Evolutionary conservation across 1,284 basidiomycete species (phyloP).

Genomic region (Cystobasidium pallidum): DNA sequence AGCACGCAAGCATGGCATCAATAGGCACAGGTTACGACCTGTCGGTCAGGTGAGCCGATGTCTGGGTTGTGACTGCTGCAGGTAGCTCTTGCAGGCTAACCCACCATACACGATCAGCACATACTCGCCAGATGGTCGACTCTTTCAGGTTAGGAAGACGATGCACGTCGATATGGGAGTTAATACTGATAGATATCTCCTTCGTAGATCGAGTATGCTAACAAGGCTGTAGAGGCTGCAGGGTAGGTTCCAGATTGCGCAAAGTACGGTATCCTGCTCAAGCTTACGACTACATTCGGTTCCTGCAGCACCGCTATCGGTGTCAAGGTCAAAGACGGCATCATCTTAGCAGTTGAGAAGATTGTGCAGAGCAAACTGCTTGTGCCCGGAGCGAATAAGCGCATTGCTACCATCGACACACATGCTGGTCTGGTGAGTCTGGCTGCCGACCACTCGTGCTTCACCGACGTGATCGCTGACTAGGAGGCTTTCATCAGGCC

Average conservation of each 20-base stretch:
- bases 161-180: background rate
- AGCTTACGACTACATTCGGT: constrained; percentile 29
- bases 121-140: constrained; percentile 45
- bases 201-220: constrained; percentile 89
- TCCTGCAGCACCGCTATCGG: constrained; percentile 45
- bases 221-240: constrained; percentile 97
- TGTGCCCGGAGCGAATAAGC: constrained; percentile 86
- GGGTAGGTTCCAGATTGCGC: constrained; percentile 59
- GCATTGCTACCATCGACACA: constrained; percentile 90
- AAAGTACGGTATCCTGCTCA: background rate
- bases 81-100: background rate
- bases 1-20: constrained; percentile 39
- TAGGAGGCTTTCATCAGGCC: constrained; percentile 62
- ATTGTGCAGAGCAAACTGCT: constrained; percentile 96
- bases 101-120: constrained; percentile 22
- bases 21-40: constrained; percentile 48
- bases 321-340: constrained; percentile 87
- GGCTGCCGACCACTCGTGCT: background rate
- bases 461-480: constrained; percentile 5
- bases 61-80: background rate
- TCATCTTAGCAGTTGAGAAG: constrained; percentile 95
- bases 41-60: constrained; percentile 35
- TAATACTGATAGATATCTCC: background rate
- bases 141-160: constrained; percentile 44
- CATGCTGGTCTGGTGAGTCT: constrained; percentile 82